Percentiles rank a stretch among this genome's conserved stretches.
Conservation (phyloP, 352 stramenopile species). For the Phytophthora sansomeana region DNA sequence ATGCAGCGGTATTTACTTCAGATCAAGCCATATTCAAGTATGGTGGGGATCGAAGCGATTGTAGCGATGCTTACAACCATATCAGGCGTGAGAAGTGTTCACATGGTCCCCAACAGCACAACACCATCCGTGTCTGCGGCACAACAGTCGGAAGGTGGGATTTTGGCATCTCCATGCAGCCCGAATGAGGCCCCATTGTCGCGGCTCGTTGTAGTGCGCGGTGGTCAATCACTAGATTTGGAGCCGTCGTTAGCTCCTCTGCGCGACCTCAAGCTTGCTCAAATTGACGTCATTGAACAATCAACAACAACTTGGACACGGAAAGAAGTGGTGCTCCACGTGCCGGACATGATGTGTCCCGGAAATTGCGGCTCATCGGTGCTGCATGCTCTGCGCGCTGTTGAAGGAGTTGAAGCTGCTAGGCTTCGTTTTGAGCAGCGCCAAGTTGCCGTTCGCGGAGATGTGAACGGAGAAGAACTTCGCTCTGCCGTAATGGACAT, state of each 20-base stretch:
- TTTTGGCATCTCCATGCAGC: neutral
- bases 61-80: conserved; percentile 49
- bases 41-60: conserved; percentile 41
- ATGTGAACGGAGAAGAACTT: conserved; percentile 54
- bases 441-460: conserved; percentile 61
- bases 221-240: conserved; percentile 38
- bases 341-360: conserved; percentile 87
- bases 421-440: conserved; percentile 68
- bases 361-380: conserved; percentile 81
- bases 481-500: conserved; percentile 50
- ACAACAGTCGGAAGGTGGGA: neutral
- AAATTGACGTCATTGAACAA: conserved; percentile 48
- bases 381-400: conserved; percentile 57
- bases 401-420: conserved; percentile 56
- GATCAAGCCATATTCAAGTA: conserved; percentile 34
- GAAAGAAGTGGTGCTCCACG: conserved; percentile 72
- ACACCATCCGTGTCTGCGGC: neutral
- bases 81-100: conserved; percentile 58
- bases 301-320: conserved; percentile 48
- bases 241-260: conserved; percentile 32
- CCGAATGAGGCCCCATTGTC: conserved; percentile 4
- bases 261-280: conserved; percentile 35
- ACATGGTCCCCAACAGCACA: conserved; percentile 35
- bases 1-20: conserved; percentile 47
- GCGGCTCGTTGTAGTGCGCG: conserved; percentile 43